Evolutionary conservation across 1,139 yeast species (phyloP).

Genomic region (Debaryomyces nepalensis): DNA sequence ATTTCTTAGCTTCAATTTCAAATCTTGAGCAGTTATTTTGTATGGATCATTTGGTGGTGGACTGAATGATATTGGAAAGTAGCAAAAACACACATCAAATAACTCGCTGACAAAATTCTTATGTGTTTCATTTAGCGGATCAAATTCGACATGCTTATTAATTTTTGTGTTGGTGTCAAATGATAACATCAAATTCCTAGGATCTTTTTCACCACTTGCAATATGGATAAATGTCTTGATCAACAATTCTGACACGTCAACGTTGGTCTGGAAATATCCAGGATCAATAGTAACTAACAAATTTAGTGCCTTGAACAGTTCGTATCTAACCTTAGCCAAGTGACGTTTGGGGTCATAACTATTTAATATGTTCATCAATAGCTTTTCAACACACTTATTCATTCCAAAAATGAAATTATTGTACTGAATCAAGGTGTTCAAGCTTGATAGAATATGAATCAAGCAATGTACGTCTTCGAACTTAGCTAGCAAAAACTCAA

Average conservation of each 20-base stretch:
- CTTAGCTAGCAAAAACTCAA: constrained; percentile 66
- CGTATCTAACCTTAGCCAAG: constrained; percentile 68
- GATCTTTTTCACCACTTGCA: constrained; percentile 92
- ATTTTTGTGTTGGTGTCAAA: constrained; percentile 62
- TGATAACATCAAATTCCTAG: constrained; percentile 76
- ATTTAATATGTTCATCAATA: constrained; percentile 48
- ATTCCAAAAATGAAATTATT: constrained; percentile 40
- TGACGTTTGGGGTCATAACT: constrained; percentile 63
- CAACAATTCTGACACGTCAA: constrained; percentile 38
- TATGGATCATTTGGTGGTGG: constrained; percentile 95
- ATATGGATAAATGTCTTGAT: constrained; percentile 64
- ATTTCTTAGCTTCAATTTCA: constrained; percentile 59
- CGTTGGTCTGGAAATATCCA: constrained; percentile 21
- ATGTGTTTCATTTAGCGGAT: constrained; percentile 42
- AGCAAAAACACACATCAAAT: constrained; percentile 90
- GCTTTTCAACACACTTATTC: constrained; percentile 30
- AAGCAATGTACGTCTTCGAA: constrained; percentile 66
- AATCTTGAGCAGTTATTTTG: constrained; percentile 72
- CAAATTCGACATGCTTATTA: constrained; percentile 49
- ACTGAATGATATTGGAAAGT: constrained; percentile 93
- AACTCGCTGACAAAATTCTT: constrained; percentile 51
- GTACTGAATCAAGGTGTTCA: constrained; percentile 57
- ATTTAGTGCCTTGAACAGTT: constrained; percentile 57
- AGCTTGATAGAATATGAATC: constrained; percentile 57
- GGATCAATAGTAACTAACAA: constrained; percentile 32